phyloP scores from a whole-genome alignment of 768 basidiomycete species.

The Pholiota microspora region DNA sequence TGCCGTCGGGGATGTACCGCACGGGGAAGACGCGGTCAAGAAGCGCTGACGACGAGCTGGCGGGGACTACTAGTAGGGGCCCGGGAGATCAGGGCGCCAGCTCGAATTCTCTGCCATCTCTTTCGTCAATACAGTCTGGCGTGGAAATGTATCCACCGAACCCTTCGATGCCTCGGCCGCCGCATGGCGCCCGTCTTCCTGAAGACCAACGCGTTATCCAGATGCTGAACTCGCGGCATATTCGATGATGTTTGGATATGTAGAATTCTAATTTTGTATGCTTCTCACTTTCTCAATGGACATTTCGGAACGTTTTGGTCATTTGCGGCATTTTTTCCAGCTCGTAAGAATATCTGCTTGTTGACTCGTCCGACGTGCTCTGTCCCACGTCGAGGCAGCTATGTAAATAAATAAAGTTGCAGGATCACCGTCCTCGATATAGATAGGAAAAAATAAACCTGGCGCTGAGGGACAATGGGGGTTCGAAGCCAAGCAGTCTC shows the following conservation, averaged over 20 bases:
- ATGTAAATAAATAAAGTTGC: conserved; percentile 2
- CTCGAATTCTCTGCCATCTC: conserved; percentile 35
- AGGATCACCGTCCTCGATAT: conserved; percentile 4
- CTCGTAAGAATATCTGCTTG: background rate
- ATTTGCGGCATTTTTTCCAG: conserved; percentile 1
- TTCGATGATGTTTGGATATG: conserved; percentile 17
- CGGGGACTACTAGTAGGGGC: conserved; percentile 10
- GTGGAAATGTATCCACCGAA: conserved; percentile 27
- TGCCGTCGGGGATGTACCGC: conserved; percentile 47
- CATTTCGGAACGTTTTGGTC: background rate
- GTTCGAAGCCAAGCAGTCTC: background rate
- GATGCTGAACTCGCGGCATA: conserved; percentile 47
- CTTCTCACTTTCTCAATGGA: background rate
- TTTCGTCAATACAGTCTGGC: conserved; percentile 35
- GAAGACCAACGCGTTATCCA: conserved; percentile 63
- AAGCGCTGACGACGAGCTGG: conserved; percentile 31
- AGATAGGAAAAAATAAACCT: conserved; percentile 4
- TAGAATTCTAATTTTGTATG: conserved; percentile 5
- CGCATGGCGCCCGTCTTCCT: conserved; percentile 37
- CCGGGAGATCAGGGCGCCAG: conserved; percentile 19
- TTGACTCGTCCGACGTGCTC: background rate
- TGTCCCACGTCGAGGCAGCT: conserved; percentile 2
- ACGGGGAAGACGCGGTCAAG: conserved; percentile 42
- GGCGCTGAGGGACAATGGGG: background rate
- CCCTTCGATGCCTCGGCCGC: conserved; percentile 24